These are phyloP conservation scores for Mycena albidolilacea DNA, from an alignment of 768 basidiomycete species.

Conservation along the genomic window DNA sequence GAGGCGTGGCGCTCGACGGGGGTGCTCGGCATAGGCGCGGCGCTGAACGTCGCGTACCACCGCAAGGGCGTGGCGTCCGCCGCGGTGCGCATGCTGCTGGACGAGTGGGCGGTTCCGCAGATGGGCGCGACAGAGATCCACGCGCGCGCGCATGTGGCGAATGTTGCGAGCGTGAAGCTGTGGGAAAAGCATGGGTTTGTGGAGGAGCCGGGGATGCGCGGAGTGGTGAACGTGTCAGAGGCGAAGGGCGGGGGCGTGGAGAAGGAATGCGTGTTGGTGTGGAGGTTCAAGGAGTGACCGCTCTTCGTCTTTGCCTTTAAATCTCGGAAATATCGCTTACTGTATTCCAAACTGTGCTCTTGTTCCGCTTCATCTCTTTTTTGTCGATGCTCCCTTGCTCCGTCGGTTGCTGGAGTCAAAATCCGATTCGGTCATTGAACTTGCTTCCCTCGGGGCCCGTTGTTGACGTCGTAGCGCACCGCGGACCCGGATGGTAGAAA, in stretches of 20 bases:
- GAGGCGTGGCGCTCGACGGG: conserved; percentile 33
- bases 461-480: too few relatives aligned
- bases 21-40: conserved; percentile 36
- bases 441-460: too few relatives aligned
- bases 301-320: too few relatives aligned
- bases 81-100: conserved; percentile 29
- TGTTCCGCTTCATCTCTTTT: too few relatives aligned
- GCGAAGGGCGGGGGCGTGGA: conserved; percentile 30
- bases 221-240: conserved; percentile 7
- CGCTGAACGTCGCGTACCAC: conserved; percentile 30
- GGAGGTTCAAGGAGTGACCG: conserved; percentile 7
- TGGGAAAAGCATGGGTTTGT: conserved; percentile 41
- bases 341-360: too few relatives aligned
- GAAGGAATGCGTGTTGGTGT: neutral
- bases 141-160: conserved; percentile 25
- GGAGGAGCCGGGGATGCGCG: conserved; percentile 15
- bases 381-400: too few relatives aligned
- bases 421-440: too few relatives aligned
- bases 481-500: too few relatives aligned
- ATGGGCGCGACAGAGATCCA: conserved; percentile 40
- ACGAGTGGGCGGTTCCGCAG: conserved; percentile 37
- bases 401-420: too few relatives aligned
- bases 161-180: conserved; percentile 25
- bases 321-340: too few relatives aligned
- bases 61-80: conserved; percentile 36